A percentile compares a stretch with the other conserved stretches of the same genome.
These are phyloP conservation scores for Zasmidium citrigriseum DNA, from an alignment of 2,329 filamentous ascomycete species.

Conservation along the genomic window DNA sequence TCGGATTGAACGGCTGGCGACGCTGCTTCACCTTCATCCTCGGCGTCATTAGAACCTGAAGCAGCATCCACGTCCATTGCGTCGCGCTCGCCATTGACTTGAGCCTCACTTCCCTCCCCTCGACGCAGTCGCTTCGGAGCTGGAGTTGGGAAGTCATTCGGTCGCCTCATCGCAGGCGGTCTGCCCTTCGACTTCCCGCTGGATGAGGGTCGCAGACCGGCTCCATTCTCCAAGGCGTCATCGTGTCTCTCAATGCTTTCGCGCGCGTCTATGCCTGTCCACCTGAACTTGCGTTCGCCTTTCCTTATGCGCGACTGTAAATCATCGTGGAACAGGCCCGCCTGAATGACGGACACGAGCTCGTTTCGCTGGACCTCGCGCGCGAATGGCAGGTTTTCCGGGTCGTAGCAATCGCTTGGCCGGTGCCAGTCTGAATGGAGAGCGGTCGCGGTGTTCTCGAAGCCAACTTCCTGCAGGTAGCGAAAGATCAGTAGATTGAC, in stretches of 20 bases:
- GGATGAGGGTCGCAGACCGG: slow-evolving; percentile 14
- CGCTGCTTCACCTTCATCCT: slow-evolving; percentile 29
- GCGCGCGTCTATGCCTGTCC: slow-evolving; percentile 26
- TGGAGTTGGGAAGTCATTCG: slow-evolving; percentile 35
- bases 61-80: slow-evolving; percentile 47
- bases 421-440: slow-evolving; percentile 64
- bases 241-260: slow-evolving; percentile 24
- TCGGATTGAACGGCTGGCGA: slow-evolving; percentile 31
- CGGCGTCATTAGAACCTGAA: slow-evolving; percentile 27
- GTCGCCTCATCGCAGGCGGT: slow-evolving; percentile 19
- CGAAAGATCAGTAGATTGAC: slow-evolving; percentile 71
- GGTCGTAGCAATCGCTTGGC: slow-evolving; percentile 45
- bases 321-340: slow-evolving; percentile 57
- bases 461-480: slow-evolving; percentile 47
- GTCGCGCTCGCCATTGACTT: slow-evolving; percentile 45
- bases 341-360: slow-evolving; percentile 63
- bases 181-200: slow-evolving; percentile 18
- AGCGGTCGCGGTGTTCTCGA: slow-evolving; percentile 50
- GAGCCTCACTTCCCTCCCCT: slow-evolving; percentile 33
- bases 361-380: slow-evolving; percentile 60
- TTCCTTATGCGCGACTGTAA: slow-evolving; percentile 27
- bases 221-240: slow-evolving; percentile 16
- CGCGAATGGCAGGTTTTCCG: slow-evolving; percentile 63
- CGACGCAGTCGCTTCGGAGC: slow-evolving; percentile 35
- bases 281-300: slow-evolving; percentile 27